A percentile compares a stretch with the other conserved stretches of the same genome.
phyloP scores from a whole-genome alignment of 2,329 filamentous ascomycete species.

The Aspergillus sp. region DNA sequence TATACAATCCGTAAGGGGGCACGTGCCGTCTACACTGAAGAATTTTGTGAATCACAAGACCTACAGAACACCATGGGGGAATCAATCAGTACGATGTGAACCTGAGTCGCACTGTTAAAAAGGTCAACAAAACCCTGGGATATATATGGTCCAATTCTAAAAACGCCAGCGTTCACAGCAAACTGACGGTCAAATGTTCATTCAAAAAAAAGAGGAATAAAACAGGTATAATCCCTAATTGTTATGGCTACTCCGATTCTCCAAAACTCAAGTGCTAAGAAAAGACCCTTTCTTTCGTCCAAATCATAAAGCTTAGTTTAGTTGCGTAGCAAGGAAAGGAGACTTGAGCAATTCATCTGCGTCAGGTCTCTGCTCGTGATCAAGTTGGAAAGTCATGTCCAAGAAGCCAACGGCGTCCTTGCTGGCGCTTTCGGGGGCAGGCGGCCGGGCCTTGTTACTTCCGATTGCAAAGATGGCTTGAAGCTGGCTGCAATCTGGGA shows the following conservation, averaged over 20 bases:
- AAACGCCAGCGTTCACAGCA: background rate
- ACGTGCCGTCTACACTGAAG: background rate
- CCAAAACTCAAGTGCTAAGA: background rate
- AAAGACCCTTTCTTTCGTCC: background rate
- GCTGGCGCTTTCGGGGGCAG: slow-evolving; percentile 82
- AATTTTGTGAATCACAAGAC: background rate
- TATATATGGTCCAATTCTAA: slow-evolving; percentile 12
- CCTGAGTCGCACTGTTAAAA: background rate
- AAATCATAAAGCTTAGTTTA: slow-evolving; percentile 48
- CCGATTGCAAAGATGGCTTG: slow-evolving; percentile 99
- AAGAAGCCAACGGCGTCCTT: slow-evolving; percentile 82
- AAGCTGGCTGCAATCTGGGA: slow-evolving; percentile 94
- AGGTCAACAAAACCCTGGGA: background rate
- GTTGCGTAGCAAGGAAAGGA: slow-evolving; percentile 71
- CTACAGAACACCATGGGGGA: background rate
- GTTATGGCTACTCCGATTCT: slow-evolving; percentile 12
- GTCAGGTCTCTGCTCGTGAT: slow-evolving; percentile 86
- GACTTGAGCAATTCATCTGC: slow-evolving; percentile 87
- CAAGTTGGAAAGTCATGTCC: slow-evolving; percentile 87
- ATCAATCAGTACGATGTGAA: background rate
- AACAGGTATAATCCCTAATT: background rate
- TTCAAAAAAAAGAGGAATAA: slow-evolving; percentile 1
- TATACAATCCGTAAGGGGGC: background rate
- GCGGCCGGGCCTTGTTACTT: slow-evolving; percentile 79
- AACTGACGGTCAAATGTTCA: background rate